A percentile compares a stretch with the other conserved stretches of the same genome.
Conservation (phyloP, 2,329 filamentous ascomycete genomes). For the Ophiocordyceps polyrhachis-furcata region DNA sequence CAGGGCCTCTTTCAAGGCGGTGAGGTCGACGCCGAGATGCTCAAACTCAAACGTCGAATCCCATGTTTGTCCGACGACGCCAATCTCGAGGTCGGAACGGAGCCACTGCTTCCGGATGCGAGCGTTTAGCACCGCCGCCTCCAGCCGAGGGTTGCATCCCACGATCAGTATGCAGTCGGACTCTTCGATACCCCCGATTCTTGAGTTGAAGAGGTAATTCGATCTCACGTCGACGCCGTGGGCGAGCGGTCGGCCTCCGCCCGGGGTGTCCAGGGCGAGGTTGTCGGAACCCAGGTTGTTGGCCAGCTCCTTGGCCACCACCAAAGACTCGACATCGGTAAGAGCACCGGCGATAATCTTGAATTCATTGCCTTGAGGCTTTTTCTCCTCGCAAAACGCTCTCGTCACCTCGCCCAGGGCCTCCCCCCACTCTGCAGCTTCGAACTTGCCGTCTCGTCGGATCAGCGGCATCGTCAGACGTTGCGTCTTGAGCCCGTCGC, state of each 20-base stretch:
- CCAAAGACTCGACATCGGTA: constrained; percentile 79
- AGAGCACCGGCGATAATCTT: constrained; percentile 87
- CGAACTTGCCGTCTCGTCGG: constrained; percentile 75
- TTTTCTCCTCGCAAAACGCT: constrained; percentile 53
- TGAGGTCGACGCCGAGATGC: constrained; percentile 65
- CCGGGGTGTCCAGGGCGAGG: constrained; percentile 76
- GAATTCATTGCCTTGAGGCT: constrained; percentile 82
- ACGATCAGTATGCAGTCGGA: constrained; percentile 83
- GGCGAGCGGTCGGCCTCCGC: constrained; percentile 64
- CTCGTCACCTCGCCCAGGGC: constrained; percentile 72
- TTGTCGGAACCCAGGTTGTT: constrained; percentile 97
- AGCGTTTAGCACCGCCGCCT: constrained; percentile 87
- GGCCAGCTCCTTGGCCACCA: constrained; percentile 91
- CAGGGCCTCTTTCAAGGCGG: constrained; percentile 68
- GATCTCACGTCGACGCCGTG: constrained; percentile 87
- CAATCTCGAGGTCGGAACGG: constrained; percentile 83
- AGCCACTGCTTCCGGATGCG: constrained; percentile 97
- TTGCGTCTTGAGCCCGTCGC: constrained; percentile 92
- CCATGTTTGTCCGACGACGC: constrained; percentile 76
- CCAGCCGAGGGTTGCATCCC: constrained; percentile 86
- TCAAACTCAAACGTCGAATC: constrained; percentile 92
- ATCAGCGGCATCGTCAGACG: constrained; percentile 83
- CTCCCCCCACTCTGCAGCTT: constrained; percentile 89
- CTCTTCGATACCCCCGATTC: constrained; percentile 82
- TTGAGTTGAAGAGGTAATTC: constrained; percentile 95